Conservation (phyloP, 2,329 filamentous ascomycete species). For the Trichothecium sympodiale region DNA sequence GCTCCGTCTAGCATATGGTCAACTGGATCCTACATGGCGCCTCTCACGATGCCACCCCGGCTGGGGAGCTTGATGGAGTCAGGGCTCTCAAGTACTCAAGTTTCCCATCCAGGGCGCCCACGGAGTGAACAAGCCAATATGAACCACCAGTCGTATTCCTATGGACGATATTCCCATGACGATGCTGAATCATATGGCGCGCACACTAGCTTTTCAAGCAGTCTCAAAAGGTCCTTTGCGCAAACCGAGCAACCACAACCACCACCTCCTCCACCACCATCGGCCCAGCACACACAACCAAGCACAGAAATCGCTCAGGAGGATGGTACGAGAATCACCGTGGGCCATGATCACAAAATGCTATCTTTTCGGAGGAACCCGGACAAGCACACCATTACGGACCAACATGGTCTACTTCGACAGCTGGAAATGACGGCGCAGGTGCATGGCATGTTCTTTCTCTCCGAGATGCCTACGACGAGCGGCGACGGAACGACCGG, state of each 20-base stretch:
- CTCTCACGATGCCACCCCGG: slow-evolving; percentile 41
- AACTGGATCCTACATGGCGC: slow-evolving; percentile 35
- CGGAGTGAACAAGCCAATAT: slow-evolving; percentile 37
- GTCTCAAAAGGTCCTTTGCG: slow-evolving; percentile 46
- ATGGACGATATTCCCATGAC: slow-evolving; percentile 43
- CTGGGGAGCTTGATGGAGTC: slow-evolving; percentile 40
- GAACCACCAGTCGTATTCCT: slow-evolving; percentile 40
- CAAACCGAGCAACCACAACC: slow-evolving; percentile 35
- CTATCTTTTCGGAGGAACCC: slow-evolving; percentile 45
- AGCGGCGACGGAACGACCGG: slow-evolving; percentile 44
- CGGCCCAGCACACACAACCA: slow-evolving; percentile 18
- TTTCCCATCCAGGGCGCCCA: slow-evolving; percentile 38
- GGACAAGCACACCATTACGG: slow-evolving; percentile 50
- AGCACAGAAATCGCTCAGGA: slow-evolving; percentile 51
- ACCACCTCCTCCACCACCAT: no score
- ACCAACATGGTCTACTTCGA: slow-evolving; percentile 47
- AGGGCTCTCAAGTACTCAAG: slow-evolving; percentile 31
- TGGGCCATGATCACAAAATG: slow-evolving; percentile 51
- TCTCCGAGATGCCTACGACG: slow-evolving; percentile 66
- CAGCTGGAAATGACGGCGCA: slow-evolving; percentile 58
- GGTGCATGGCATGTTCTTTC: slow-evolving; percentile 81
- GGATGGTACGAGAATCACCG: slow-evolving; percentile 43
- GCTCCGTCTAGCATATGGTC: slow-evolving; percentile 47
- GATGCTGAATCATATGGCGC: slow-evolving; percentile 43
- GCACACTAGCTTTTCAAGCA: slow-evolving; percentile 35